Evolutionary conservation across 148 eudicot genomes (phyloP).

Genomic region (Vaccinium darrowii): DNA sequence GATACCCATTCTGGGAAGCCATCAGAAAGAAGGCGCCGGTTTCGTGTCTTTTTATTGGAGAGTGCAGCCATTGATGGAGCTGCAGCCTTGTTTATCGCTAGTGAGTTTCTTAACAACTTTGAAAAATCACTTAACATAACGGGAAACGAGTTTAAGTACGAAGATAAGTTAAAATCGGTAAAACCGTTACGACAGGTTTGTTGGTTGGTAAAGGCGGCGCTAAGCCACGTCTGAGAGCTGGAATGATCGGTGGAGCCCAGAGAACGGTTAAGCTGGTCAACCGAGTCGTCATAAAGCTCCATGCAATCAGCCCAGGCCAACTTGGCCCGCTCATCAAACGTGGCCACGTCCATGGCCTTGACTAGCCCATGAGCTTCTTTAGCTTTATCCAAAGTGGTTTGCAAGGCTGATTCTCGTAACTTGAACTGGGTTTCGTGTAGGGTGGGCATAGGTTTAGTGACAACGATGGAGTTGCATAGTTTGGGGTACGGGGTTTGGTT

Average conservation of each 20-base stretch:
- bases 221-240: constrained; percentile 48
- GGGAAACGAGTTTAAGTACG: constrained; percentile 29
- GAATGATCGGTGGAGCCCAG: constrained; percentile 8
- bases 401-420: constrained; percentile 30
- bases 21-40: constrained; percentile 28
- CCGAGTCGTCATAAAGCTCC: constrained; percentile 55
- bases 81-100: constrained; percentile 46
- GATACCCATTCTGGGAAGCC: constrained; percentile 54
- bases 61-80: background rate
- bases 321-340: constrained; percentile 28
- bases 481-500: constrained; percentile 47
- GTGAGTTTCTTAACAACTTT: constrained; percentile 42
- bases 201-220: constrained; percentile 54
- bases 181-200: constrained; percentile 66
- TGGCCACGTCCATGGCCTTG: constrained; percentile 34
- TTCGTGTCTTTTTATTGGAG: constrained; percentile 4
- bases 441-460: constrained; percentile 6
- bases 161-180: constrained; percentile 37
- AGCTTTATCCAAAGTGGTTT: constrained; percentile 37
- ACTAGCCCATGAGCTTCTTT: constrained; percentile 31
- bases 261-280: constrained; percentile 42
- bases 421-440: constrained; percentile 14
- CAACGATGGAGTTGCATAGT: constrained; percentile 29
- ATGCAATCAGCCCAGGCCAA: constrained; percentile 61
- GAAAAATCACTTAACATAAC: constrained; percentile 32